Evolutionary conservation across 2,329 filamentous ascomycete genomes (phyloP).

Genomic region (Trichoderma sp.): DNA sequence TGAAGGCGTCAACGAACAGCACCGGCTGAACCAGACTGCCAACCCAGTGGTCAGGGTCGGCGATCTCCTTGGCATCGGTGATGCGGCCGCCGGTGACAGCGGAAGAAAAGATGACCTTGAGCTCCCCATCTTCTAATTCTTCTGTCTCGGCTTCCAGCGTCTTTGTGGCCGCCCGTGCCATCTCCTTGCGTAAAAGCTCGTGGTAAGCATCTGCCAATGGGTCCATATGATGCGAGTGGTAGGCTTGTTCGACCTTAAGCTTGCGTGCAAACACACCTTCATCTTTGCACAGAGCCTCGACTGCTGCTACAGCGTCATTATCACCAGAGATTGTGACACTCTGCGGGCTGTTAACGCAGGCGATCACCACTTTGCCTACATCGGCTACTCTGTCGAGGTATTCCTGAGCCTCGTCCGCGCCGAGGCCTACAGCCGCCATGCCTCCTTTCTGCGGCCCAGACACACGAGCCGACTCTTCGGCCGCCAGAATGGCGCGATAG

Average conservation of each 20-base stretch:
- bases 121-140: background rate
- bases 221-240: slow-evolving; percentile 50
- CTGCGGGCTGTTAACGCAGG: slow-evolving; percentile 26
- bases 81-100: slow-evolving; percentile 31
- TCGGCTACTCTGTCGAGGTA: background rate
- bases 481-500: background rate
- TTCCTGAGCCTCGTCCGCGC: slow-evolving; percentile 23
- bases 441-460: slow-evolving; percentile 18
- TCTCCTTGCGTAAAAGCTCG: background rate
- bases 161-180: background rate
- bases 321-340: slow-evolving; percentile 34
- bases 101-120: slow-evolving; percentile 25
- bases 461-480: background rate
- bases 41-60: slow-evolving; percentile 25
- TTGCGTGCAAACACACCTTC: slow-evolving; percentile 34
- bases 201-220: slow-evolving; percentile 23
- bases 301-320: slow-evolving; percentile 26
- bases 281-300: slow-evolving; percentile 24
- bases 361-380: slow-evolving; percentile 26
- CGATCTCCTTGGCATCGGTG: slow-evolving; percentile 1
- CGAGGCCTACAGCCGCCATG: slow-evolving; percentile 26
- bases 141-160: background rate
- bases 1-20: slow-evolving; percentile 22
- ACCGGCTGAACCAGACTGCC: slow-evolving; percentile 29
- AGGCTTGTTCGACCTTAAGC: slow-evolving; percentile 45